Base-by-base conservation (phyloP, 257 asterid species). In the Rehmannia glutinosa region DNA sequence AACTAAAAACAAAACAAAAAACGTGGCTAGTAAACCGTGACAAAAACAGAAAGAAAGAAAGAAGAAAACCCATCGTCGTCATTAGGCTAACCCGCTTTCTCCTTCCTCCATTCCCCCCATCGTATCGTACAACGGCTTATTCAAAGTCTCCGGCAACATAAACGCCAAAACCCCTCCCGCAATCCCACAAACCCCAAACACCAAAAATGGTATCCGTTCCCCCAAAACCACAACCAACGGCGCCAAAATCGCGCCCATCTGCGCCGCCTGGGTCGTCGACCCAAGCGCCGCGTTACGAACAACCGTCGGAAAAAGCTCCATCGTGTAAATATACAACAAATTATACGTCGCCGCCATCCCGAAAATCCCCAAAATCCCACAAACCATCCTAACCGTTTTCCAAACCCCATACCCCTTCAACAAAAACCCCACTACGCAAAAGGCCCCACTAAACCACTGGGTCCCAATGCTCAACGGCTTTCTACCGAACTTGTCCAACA, bases 301-400 rank as follows among this genome's bases (percentile, higher is more conserved):
- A 62, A 84, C 94, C 0, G 97, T 92, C 0, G 98, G 98, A 23
- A 92, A 92, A 54, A 92, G 71, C 84, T 92, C 98, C 45, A 80
- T 23, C 12, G 95, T 81, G 59, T 92, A 92, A 16, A 92, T 88
- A 4, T 85, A 89, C 73, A 92, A 11, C 78, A 92, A 39, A 54
- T 92, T 92, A 15, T 89, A 92, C 0, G 98, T 92, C 28, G 91
- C 98, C 0, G 97, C 97, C 95, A 89, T 87, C n/a, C 97, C 95
- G 1, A 92, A 92, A 27, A 92, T 92, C 58, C 98, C 97, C 28
- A 89, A 4, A 28, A 89, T 38, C 0, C 96, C 80, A 19, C 88
- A 86, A 0, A 73, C 73, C 96, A 84, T 80, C n/a, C 85, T 73
- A 0, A 64, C 36, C 63, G 72, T 57, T 27, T 78, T 71, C 83